phyloP scores from a whole-genome alignment of 2,329 filamentous ascomycete species.

The Emericellopsis cladophorae region DNA sequence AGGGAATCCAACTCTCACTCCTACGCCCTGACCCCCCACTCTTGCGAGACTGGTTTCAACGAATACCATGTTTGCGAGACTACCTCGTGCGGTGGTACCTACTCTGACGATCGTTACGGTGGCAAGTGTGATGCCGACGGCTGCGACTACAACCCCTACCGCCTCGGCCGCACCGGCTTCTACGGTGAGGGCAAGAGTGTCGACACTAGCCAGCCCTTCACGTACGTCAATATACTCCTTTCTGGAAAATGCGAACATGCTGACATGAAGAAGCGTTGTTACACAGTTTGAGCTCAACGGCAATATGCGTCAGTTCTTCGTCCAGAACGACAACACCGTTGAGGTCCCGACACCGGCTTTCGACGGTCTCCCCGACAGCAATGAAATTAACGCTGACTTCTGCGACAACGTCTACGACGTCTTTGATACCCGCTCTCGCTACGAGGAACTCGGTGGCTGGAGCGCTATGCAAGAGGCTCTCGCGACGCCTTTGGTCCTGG shows the following conservation, averaged over 20 bases:
- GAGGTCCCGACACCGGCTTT: constrained; percentile 33
- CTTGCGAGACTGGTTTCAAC: constrained; percentile 10
- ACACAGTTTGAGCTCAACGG: constrained; percentile 40
- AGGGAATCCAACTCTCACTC: constrained; percentile 11
- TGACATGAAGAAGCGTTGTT: constrained; percentile 25
- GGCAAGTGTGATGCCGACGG: constrained; percentile 52
- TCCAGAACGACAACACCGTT: constrained; percentile 44
- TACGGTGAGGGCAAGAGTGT: constrained; percentile 47
- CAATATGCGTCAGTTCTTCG: constrained; percentile 47
- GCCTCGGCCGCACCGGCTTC: constrained; percentile 46
- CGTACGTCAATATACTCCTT: constrained; percentile 1
- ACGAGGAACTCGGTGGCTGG: constrained; percentile 42
- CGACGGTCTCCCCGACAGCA: constrained; percentile 45
- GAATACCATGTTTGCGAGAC: constrained; percentile 20
- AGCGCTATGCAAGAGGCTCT: constrained; percentile 41
- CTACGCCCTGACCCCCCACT: constrained; percentile 11
- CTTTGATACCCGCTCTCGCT: constrained; percentile 38
- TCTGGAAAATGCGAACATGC: too few relatives aligned
- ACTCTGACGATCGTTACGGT: constrained; percentile 34
- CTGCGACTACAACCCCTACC: constrained; percentile 55
- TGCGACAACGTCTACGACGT: constrained; percentile 42
- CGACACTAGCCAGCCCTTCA: constrained; percentile 44
- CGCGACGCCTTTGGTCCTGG: constrained; percentile 47
- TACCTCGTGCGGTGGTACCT: constrained; percentile 33
- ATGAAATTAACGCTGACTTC: constrained; percentile 42